Percentiles rank a stretch among this genome's conserved stretches.
Conservation (phyloP, 1,284 basidiomycete species). For the Puccinia brachypodii region DNA sequence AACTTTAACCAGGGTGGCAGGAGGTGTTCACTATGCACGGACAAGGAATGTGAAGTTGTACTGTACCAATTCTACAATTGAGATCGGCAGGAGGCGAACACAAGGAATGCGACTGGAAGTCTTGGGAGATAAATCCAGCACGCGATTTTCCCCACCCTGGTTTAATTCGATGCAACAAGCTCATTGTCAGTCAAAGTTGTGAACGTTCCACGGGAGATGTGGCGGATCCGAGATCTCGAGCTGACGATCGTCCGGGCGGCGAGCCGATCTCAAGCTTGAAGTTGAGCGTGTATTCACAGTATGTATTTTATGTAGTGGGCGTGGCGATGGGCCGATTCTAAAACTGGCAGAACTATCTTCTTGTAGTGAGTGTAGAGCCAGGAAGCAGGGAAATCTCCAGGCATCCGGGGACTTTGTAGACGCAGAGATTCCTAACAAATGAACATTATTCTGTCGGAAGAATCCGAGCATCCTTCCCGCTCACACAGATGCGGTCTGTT, state of each 20-base stretch:
- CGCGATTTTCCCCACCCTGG: neutral
- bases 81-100: neutral
- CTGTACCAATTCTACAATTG: neutral
- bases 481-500: too few species aligned
- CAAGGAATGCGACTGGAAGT: neutral
- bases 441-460: too few species aligned
- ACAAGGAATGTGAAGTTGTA: neutral
- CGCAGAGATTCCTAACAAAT: too few species aligned
- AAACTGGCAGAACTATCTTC: too few species aligned
- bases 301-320: too few species aligned
- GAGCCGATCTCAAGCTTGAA: neutral
- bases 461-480: too few species aligned
- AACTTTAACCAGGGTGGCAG: neutral
- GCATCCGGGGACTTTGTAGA: too few species aligned
- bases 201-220: neutral
- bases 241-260: neutral
- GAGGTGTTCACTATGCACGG: neutral
- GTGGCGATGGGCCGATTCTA: neutral
- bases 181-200: neutral
- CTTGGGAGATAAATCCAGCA: neutral
- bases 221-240: too few species aligned
- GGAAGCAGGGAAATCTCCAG: too few species aligned
- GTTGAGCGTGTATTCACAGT: neutral
- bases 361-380: too few species aligned
- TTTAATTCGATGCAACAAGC: neutral